Evolutionary conservation across 805 yeast genomes (phyloP), one percentile per base, ranked within the genome.

Genomic region (Nematodospora valgi): DNA sequence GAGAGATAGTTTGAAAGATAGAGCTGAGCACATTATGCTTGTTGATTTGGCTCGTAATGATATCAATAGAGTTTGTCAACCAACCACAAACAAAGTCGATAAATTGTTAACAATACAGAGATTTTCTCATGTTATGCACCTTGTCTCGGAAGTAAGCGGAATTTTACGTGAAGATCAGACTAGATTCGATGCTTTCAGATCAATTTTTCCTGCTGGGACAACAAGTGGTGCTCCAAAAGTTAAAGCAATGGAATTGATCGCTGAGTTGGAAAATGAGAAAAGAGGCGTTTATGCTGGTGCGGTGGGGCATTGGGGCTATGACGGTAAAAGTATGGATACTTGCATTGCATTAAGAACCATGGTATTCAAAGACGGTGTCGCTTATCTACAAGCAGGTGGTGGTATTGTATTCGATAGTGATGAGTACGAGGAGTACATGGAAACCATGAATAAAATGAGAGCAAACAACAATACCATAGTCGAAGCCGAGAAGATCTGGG

Each of bases 231-330:
- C 99, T 2, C 99, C 99, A 37, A 93, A 93, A 62, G 95, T 93
- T 27, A 79, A 77, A 50, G 98, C 98, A 7, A 93, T 93, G 98
- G 94, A 89, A 60, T 69, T 93, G 28, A 87, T 93, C 49, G 83
- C 85, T 13, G 95, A 86, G 56, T 65, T 91, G 31, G 98, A 93
- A 56, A 74, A 77, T 42, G 98, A 91, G 56, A 86, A 87, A 53
- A 74, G 98, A 54, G 98, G 98, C 30, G 89, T 91, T 6, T 93
- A 93, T 55, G 98, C 99, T 0, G 98, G 98, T 43, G 98, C 98
- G 2, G 98, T 93, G 13, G 98, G 99, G 6, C 84, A 85, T 57
- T 93, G 97, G 96, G 88, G 96, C 1, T 93, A 89, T 56, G 96
- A 88, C 52, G 87, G 91, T n/a, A 78, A 76, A 48, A 75, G 87